Evolutionary conservation across 345 rosid genomes (phyloP).

Genomic region (Eucalyptus curtisii): DNA sequence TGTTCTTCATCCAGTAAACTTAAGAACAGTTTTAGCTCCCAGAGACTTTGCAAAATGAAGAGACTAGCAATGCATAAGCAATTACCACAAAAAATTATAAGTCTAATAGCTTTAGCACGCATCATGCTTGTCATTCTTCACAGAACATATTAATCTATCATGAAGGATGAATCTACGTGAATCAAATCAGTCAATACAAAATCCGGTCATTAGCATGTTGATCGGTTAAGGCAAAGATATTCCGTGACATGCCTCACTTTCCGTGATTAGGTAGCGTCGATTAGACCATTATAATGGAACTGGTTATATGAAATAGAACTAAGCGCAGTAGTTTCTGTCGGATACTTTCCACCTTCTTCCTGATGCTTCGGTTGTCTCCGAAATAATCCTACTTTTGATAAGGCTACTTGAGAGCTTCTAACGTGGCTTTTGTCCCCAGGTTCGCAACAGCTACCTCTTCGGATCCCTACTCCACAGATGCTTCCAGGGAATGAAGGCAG

Average conservation of each 20-base stretch:
- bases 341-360: background rate
- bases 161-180: background rate
- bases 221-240: background rate
- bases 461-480: background rate
- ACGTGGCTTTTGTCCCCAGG: slow-evolving; percentile 12
- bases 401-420: background rate
- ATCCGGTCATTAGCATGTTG: background rate
- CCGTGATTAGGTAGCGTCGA: background rate
- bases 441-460: slow-evolving; percentile 9
- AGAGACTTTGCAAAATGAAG: background rate
- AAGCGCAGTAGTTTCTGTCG: background rate
- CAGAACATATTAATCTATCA: background rate
- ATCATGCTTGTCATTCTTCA: background rate
- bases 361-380: background rate
- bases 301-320: background rate
- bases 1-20: background rate
- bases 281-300: background rate
- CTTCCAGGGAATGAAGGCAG: background rate
- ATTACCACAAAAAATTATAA: background rate
- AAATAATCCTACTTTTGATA: background rate
- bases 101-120: background rate
- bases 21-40: background rate
- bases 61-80: background rate
- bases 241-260: background rate
- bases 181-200: background rate